These are phyloP conservation scores for Nicotiana rustica DNA, from an alignment of 305 asterid genomes.

Conservation along the genomic window DNA sequence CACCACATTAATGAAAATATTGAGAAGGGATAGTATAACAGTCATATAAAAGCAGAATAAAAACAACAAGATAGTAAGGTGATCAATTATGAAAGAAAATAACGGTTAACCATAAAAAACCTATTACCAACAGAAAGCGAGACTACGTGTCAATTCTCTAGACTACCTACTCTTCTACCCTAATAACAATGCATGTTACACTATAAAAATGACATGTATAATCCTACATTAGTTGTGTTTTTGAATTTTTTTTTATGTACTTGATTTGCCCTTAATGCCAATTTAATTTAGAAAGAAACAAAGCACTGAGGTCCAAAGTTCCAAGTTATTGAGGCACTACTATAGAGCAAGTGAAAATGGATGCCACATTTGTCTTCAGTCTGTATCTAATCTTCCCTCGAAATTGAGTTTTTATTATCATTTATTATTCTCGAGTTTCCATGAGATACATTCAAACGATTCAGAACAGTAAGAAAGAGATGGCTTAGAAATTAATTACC, in stretches of 20 bases:
- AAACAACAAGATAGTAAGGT: too few relatives aligned
- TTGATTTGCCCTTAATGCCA: background rate
- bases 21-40: too few relatives aligned
- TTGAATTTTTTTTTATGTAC: background rate
- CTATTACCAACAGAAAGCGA: too few relatives aligned
- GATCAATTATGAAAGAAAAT: too few relatives aligned
- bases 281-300: background rate
- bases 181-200: background rate
- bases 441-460: background rate
- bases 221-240: background rate
- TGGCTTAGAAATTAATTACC: background rate
- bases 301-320: background rate
- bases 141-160: too few relatives aligned
- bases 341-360: background rate
- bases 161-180: too few relatives aligned
- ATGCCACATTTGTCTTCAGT: background rate
- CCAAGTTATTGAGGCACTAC: background rate
- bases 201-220: background rate
- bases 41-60: too few relatives aligned
- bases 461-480: background rate
- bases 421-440: background rate
- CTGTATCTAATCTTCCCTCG: background rate
- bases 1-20: too few relatives aligned
- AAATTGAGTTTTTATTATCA: background rate
- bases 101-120: too few relatives aligned